Conservation (phyloP, 1,284 basidiomycete species). For the Ganoderma leucocontextum region DNA sequence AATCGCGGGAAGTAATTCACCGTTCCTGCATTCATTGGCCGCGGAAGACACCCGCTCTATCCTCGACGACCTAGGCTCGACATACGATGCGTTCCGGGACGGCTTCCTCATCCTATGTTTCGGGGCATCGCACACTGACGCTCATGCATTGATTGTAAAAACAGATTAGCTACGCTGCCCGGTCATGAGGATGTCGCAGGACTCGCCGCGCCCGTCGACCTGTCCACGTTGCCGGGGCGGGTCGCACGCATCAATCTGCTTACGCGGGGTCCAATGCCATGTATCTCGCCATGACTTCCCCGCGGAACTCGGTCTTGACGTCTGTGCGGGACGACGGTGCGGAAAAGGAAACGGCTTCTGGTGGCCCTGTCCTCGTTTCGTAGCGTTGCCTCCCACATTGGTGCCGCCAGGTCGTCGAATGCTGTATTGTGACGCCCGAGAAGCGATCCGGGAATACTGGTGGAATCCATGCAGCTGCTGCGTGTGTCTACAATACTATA, state of each 20-base stretch:
- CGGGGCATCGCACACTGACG: neutral
- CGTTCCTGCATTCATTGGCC: constrained; percentile 41
- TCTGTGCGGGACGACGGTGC: constrained; percentile 26
- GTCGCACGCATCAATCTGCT: constrained; percentile 44
- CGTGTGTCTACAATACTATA: constrained; percentile 17
- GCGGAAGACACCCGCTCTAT: constrained; percentile 39
- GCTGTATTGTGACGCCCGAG: neutral
- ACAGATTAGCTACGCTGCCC: constrained; percentile 43
- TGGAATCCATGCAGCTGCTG: constrained; percentile 2
- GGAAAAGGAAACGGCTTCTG: constrained; percentile 24
- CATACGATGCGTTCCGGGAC: constrained; percentile 46
- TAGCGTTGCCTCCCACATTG: constrained; percentile 13
- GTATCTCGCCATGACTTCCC: constrained; percentile 37
- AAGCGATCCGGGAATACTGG: constrained; percentile 4
- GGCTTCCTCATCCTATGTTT: constrained; percentile 42
- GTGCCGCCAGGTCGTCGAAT: neutral
- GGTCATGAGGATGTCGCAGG: constrained; percentile 44
- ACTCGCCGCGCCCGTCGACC: constrained; percentile 43
- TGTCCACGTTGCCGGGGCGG: constrained; percentile 41
- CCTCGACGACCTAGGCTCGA: constrained; percentile 44
- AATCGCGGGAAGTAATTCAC: constrained; percentile 36
- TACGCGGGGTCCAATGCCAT: constrained; percentile 41
- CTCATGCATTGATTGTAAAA: constrained; percentile 19
- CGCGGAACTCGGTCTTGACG: constrained; percentile 25
- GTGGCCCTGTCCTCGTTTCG: constrained; percentile 22